Evolutionary conservation across 495 filamentous ascomycete genomes (phyloP).

Genomic region (Tetracladium setigerum): DNA sequence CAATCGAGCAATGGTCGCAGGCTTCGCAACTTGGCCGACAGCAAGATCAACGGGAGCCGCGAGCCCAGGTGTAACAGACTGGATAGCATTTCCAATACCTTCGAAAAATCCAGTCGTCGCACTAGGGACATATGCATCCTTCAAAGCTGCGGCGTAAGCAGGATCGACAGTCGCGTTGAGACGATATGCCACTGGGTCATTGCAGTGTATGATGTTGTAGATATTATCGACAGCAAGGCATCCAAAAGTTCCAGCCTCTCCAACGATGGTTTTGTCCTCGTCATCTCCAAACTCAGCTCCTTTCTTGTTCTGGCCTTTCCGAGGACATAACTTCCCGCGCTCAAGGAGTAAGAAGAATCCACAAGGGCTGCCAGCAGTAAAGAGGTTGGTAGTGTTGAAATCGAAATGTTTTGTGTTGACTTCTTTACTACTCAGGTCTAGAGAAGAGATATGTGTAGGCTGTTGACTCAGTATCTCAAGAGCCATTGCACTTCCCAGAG

Average conservation of each 20-base stretch:
- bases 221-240: constrained; percentile 93
- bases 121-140: constrained; percentile 70
- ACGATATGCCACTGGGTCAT: constrained; percentile 75
- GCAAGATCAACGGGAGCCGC: constrained; percentile 18
- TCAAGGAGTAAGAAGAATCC: constrained; percentile 92
- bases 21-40: constrained; percentile 11
- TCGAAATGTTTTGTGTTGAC: constrained; percentile 65
- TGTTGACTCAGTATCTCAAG: constrained; percentile 86
- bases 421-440: constrained; percentile 42
- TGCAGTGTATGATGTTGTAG: constrained; percentile 76
- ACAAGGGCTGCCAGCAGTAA: constrained; percentile 85
- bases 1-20: constrained; percentile 49
- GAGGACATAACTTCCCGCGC: constrained; percentile 70
- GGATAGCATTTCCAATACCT: constrained; percentile 57
- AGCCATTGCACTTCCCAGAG: constrained; percentile 87
- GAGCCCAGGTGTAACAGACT: constrained; percentile 34
- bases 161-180: constrained; percentile 86
- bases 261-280: constrained; percentile 56
- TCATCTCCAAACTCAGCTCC: constrained; percentile 56
- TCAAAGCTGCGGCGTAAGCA: constrained; percentile 67
- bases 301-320: constrained; percentile 66
- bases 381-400: constrained; percentile 84
- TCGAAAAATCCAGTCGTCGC: constrained; percentile 57
- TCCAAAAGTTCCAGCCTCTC: constrained; percentile 71
- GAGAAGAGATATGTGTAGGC: constrained; percentile 52